These are phyloP conservation scores for Ogataea corticis DNA, from an alignment of 805 yeast genomes.

Conservation along the genomic window DNA sequence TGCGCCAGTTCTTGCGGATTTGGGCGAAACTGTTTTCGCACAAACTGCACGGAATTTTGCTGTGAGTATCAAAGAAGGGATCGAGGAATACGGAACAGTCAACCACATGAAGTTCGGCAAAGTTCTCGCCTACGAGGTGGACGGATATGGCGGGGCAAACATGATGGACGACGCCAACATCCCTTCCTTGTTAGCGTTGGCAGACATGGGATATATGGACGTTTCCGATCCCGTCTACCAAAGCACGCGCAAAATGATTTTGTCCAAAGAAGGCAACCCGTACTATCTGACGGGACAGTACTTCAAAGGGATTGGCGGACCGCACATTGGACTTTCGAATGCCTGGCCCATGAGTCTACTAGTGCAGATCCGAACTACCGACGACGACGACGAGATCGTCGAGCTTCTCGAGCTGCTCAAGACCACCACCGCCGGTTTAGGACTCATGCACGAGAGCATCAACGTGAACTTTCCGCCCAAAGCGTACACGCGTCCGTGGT, in stretches of 20 bases:
- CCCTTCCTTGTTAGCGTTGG: constrained; percentile 78
- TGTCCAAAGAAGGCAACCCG: constrained; percentile 72
- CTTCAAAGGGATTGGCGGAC: constrained; percentile 86
- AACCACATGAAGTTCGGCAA: constrained; percentile 68
- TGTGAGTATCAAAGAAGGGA: constrained; percentile 49
- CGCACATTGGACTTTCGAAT: constrained; percentile 75
- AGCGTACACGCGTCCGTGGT: constrained; percentile 82
- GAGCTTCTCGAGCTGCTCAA: constrained; percentile 50
- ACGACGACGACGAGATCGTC: constrained; percentile 67
- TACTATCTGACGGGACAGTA: constrained; percentile 62
- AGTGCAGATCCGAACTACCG: constrained; percentile 70
- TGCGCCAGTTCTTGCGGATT: constrained; percentile 28
- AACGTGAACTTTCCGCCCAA: constrained; percentile 56
- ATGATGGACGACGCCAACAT: constrained; percentile 92
- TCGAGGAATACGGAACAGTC: constrained; percentile 63
- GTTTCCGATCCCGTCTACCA: constrained; percentile 60
- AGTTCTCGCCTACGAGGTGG: constrained; percentile 87
- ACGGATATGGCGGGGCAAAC: constrained; percentile 74
- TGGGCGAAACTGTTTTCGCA: constrained; percentile 18
- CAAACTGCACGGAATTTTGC: constrained; percentile 40
- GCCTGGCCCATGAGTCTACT: constrained; percentile 94
- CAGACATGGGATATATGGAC: constrained; percentile 68
- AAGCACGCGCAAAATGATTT: constrained; percentile 76
- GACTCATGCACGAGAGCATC: constrained; percentile 82
- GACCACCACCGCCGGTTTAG: constrained; percentile 68